Percentiles rank a stretch among this genome's conserved stretches.
phyloP scores from a whole-genome alignment of 805 yeast genomes.

The Sugiyamaella lignohabitans region DNA sequence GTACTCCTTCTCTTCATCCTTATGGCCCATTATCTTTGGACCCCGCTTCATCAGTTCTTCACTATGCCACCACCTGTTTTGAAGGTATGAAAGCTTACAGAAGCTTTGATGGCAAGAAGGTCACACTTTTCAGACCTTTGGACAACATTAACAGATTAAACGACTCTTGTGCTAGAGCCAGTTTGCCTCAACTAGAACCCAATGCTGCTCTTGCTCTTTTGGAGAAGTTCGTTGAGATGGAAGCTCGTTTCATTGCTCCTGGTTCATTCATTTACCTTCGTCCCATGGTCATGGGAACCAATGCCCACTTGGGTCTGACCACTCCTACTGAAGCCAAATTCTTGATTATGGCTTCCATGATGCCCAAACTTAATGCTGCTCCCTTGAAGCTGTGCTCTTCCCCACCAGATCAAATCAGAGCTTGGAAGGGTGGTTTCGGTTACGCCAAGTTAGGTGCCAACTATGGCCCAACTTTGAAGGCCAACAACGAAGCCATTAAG shows the following conservation, averaged over 20 bases:
- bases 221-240: slow-evolving; percentile 38
- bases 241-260: slow-evolving; percentile 43
- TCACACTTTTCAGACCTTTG: slow-evolving; percentile 38
- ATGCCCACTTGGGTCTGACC: slow-evolving; percentile 42
- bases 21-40: slow-evolving; percentile 61
- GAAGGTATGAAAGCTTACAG: slow-evolving; percentile 83
- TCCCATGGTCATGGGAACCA: slow-evolving; percentile 47
- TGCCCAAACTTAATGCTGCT: slow-evolving; percentile 39
- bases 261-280: slow-evolving; percentile 38
- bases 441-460: slow-evolving; percentile 49
- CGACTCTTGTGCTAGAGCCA: slow-evolving; percentile 42
- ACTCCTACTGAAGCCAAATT: slow-evolving; percentile 34
- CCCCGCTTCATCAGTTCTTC: slow-evolving; percentile 75
- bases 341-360: slow-evolving; percentile 19
- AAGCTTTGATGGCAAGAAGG: slow-evolving; percentile 17
- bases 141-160: slow-evolving; percentile 47
- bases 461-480: slow-evolving; percentile 47
- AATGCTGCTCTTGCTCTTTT: slow-evolving; percentile 41
- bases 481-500: slow-evolving; percentile 40
- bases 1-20: slow-evolving; percentile 64
- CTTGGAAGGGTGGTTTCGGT: slow-evolving; percentile 56
- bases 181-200: slow-evolving; percentile 42
- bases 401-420: slow-evolving; percentile 43
- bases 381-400: slow-evolving; percentile 48
- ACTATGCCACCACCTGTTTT: slow-evolving; percentile 75